Evolutionary conservation across 495 filamentous ascomycete genomes (phyloP), one percentile per base, ranked within the genome.

Genomic region (Xylaria sp.): DNA sequence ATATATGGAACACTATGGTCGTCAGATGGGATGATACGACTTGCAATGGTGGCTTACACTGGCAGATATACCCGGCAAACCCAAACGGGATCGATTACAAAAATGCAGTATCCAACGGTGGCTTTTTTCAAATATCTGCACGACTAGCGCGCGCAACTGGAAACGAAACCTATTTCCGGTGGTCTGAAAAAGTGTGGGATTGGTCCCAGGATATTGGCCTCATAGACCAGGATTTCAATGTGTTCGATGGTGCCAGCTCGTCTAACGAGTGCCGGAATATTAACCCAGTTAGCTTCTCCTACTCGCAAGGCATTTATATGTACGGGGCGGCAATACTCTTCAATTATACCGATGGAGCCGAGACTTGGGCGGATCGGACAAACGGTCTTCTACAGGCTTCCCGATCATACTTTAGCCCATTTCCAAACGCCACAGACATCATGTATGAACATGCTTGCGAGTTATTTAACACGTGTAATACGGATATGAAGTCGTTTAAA

Each of bases 21-120:
- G 73, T 79, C 4, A 86, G 93, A 14, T 98, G 93, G 93, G 89
- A 97, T 78, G 82, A 79, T 0, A 81, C 82, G 3, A 84, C 82
- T 17, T 96, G 93, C 71, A 83, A 82, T 41, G 93, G 93, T 44
- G 93, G 93, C 6, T 77, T 97, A 58, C 80, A 87, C 21, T 97
- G 94, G 94, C 93, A 97, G 81, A 94, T 97, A 69, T 93, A 91
- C 78, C 86, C 88, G 1, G 91, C 86, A 68, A 94, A 96, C 72
- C 83, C 83, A 11, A 89, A 87, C 61, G 94, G 94, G n/a, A 82
- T 89, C 37, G 82, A 82, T 69, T 91, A 92, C 86, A 92, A 92
- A 74, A 93, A 93, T 80, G 81, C 87, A 24, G 89, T 92, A 73
- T 87, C 87, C 73, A 93, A 93, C 78, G 91, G 90, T 43, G 89